phyloP scores from a whole-genome alignment of 495 filamentous ascomycete species.

The Penicillium samsonianum region DNA sequence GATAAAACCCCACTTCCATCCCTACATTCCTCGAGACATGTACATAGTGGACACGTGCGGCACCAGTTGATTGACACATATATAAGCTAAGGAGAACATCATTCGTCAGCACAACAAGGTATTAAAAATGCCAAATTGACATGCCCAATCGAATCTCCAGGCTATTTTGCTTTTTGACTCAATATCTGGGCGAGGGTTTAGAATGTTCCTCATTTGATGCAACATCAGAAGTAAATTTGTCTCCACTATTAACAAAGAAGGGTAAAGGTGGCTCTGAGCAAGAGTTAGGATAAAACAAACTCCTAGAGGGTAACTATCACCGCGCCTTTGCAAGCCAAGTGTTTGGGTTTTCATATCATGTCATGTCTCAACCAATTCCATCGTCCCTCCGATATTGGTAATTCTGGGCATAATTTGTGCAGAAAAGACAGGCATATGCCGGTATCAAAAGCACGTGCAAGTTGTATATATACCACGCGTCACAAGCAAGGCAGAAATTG shows the following conservation, averaged over 20 bases:
- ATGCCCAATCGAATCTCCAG: neutral
- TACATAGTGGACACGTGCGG: neutral
- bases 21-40: constrained; percentile 10
- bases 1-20: neutral
- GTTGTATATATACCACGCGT: neutral
- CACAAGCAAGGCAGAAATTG: neutral
- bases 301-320: neutral
- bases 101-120: neutral
- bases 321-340: neutral
- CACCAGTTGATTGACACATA: neutral
- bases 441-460: neutral
- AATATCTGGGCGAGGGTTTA: constrained; percentile 3
- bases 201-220: constrained; percentile 9
- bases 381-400: neutral
- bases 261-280: neutral
- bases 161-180: neutral
- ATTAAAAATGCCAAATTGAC: neutral
- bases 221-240: constrained; percentile 1
- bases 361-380: neutral
- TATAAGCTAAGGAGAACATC: neutral
- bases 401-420: neutral
- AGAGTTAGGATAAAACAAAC: neutral
- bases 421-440: neutral
- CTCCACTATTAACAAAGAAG: neutral
- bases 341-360: neutral